Conservation (phyloP, 129 eudicot species). For the Mikania micrantha region DNA sequence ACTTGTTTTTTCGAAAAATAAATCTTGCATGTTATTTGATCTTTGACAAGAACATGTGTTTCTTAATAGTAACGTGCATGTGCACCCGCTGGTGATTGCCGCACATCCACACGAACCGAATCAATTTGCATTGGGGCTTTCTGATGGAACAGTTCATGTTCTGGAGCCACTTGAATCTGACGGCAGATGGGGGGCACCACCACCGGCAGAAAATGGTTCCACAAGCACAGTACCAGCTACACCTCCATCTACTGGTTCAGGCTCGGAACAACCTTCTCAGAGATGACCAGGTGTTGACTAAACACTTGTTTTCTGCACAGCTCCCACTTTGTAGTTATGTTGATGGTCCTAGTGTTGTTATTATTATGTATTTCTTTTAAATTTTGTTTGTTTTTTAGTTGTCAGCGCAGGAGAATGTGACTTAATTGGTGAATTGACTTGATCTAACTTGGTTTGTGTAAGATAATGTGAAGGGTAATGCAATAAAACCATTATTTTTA, state of each 20-base stretch:
- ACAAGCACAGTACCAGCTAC: slow-evolving; percentile 50
- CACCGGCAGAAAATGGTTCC: slow-evolving; percentile 67
- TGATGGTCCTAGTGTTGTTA: not conserved
- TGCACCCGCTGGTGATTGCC: slow-evolving; percentile 81
- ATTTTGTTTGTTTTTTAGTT: not conserved
- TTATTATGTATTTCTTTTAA: not conserved
- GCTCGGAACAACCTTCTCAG: slow-evolving; percentile 64
- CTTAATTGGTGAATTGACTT: slow-evolving; percentile 24
- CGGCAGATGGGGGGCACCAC: slow-evolving; percentile 75
- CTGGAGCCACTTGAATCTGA: slow-evolving; percentile 93
- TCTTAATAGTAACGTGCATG: slow-evolving; percentile 46
- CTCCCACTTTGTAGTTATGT: slow-evolving; percentile 17
- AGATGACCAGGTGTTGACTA: slow-evolving; percentile 38
- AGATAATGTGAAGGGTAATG: slow-evolving; percentile 25
- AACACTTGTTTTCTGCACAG: slow-evolving; percentile 25
- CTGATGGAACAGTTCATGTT: slow-evolving; percentile 85
- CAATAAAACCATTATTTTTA: too few relatives aligned
- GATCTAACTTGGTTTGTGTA: slow-evolving; percentile 33
- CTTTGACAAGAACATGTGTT: not conserved
- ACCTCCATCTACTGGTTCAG: slow-evolving; percentile 52
- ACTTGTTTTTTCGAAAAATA: not conserved
- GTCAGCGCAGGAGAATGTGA: slow-evolving; percentile 24
- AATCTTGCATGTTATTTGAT: not conserved
- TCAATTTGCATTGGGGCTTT: slow-evolving; percentile 82
- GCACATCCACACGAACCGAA: slow-evolving; percentile 94